phyloP scores from a whole-genome alignment of 2,329 filamentous ascomycete genomes.

The Fusarium decemcellulare region DNA sequence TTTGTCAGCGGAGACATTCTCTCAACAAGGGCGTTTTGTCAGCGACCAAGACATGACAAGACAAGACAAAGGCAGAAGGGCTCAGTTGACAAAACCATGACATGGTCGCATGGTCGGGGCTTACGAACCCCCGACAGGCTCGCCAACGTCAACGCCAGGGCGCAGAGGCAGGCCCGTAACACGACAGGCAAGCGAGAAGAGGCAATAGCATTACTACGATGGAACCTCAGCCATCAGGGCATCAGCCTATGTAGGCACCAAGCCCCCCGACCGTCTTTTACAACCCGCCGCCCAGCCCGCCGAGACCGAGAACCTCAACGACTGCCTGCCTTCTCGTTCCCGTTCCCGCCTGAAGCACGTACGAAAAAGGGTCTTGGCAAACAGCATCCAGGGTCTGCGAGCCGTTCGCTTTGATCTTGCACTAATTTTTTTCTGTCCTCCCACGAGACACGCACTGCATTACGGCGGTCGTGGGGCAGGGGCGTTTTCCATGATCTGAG shows the following conservation, averaged over 20 bases:
- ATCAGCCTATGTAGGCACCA: no score
- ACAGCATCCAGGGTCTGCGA: not conserved
- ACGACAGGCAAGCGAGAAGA: slow-evolving; percentile 15
- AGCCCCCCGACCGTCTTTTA: not conserved
- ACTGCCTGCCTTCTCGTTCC: slow-evolving; percentile 4
- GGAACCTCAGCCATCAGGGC: not conserved
- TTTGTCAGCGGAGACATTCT: slow-evolving; percentile 35
- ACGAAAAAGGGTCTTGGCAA: slow-evolving; percentile 18
- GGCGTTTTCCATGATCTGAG: slow-evolving; percentile 17
- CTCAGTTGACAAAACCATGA: slow-evolving; percentile 14
- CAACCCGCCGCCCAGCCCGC: slow-evolving; percentile 10
- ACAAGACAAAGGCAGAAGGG: slow-evolving; percentile 3
- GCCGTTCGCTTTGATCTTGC: slow-evolving; percentile 7
- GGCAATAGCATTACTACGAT: slow-evolving; percentile 25
- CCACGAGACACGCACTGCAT: slow-evolving; percentile 34
- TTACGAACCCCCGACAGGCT: slow-evolving; percentile 18
- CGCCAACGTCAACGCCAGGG: slow-evolving; percentile 33
- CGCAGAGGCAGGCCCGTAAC: slow-evolving; percentile 23
- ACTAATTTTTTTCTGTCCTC: slow-evolving; percentile 24
- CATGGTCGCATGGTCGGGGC: slow-evolving; percentile 19
- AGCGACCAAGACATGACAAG: slow-evolving; percentile 6
- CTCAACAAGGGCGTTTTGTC: slow-evolving; percentile 16
- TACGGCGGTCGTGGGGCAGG: slow-evolving; percentile 17
- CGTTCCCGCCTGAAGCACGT: not conserved
- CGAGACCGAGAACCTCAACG: not conserved